Base-by-base conservation (phyloP, 345 rosid genomes). In the Excoecaria agallocha region DNA sequence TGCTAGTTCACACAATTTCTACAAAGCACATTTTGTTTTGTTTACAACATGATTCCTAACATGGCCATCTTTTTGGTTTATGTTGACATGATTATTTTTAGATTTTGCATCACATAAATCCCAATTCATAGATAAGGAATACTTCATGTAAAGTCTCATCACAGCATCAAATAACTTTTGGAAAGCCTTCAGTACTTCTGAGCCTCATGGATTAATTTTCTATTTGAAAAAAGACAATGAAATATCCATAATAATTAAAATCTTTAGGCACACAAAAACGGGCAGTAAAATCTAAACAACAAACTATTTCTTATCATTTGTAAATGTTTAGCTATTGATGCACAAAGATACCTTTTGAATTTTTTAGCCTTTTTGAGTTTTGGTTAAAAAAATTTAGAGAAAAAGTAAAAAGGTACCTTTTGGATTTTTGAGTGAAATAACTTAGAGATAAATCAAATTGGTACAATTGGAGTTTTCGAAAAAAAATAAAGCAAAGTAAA, bases 1-100 rank as follows among this genome's bases (percentile, higher is more conserved):
- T 81, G 35, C 98, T 61, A 95, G 79, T 51, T 91, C 91, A 77
- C 86, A 85, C 65, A 95, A 78, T 52, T 86, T 86, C 63, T 86
- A 87, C 75, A 89, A 62, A 19, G 90, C 76, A 48, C 77, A 73
- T 76, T 83, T 83, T 60, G 76, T 81, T 72, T 91, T 74, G 80
- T 78, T 83, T 15, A 82, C 71, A 60, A 85, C 81, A 80, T 79
- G 89, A 81, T 79, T 74, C 76, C 37, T 69, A 43, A 56, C n/a
- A 51, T n/a, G 77, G 51, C 76, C 74, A 74, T 75, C 79, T 52
- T 85, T 87, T 63, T 72, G 68, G 22, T 69, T 68, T 69, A 68
- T 70, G 68, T 38, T 74, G 25, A 58, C 70, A 45, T 64, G 69
- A 54, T 80, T 78, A 39, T 77, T 80, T 73, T 80, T 76, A 68